Percentiles rank a stretch among this genome's conserved stretches.
Conservation (phyloP, 768 basidiomycete genomes). For the Polyporus arcularius region DNA sequence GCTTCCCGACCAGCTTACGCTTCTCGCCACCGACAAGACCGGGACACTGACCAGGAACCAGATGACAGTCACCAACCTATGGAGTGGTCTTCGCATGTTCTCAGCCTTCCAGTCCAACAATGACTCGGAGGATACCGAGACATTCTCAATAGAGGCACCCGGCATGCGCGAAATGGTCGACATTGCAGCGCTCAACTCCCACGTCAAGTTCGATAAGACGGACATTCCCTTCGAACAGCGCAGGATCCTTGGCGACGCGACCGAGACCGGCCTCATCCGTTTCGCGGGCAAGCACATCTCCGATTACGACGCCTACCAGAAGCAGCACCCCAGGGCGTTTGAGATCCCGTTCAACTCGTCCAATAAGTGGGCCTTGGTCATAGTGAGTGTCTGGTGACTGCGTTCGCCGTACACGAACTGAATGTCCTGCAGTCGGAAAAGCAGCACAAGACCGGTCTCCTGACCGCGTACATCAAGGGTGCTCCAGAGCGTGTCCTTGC, state of each 20-base stretch:
- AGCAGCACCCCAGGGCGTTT: constrained; percentile 59
- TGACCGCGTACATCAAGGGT: constrained; percentile 65
- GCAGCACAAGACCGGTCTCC: constrained; percentile 46
- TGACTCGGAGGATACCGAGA: constrained; percentile 52
- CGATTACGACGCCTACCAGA: constrained; percentile 56
- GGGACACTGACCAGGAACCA: constrained; percentile 72
- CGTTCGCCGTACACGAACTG: neutral
- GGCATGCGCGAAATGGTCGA: constrained; percentile 71
- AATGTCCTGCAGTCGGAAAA: constrained; percentile 49
- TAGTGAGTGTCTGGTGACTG: constrained; percentile 41
- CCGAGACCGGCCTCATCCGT: constrained; percentile 70
- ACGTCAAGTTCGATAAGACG: constrained; percentile 67
- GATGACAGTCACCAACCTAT: constrained; percentile 73
- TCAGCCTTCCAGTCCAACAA: constrained; percentile 75
- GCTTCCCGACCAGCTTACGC: constrained; percentile 39
- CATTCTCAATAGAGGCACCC: constrained; percentile 50
- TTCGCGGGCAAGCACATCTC: constrained; percentile 60
- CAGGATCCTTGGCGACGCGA: constrained; percentile 69
- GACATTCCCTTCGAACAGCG: constrained; percentile 65
- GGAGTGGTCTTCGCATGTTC: constrained; percentile 64
- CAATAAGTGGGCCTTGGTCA: constrained; percentile 74
- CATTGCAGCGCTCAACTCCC: constrained; percentile 65
- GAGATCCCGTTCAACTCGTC: constrained; percentile 76
- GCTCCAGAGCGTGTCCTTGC: constrained; percentile 69
- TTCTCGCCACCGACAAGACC: constrained; percentile 73